These are phyloP conservation scores for Colletotrichum sp. DNA, from an alignment of 2,329 filamentous ascomycete species.

Conservation along the genomic window DNA sequence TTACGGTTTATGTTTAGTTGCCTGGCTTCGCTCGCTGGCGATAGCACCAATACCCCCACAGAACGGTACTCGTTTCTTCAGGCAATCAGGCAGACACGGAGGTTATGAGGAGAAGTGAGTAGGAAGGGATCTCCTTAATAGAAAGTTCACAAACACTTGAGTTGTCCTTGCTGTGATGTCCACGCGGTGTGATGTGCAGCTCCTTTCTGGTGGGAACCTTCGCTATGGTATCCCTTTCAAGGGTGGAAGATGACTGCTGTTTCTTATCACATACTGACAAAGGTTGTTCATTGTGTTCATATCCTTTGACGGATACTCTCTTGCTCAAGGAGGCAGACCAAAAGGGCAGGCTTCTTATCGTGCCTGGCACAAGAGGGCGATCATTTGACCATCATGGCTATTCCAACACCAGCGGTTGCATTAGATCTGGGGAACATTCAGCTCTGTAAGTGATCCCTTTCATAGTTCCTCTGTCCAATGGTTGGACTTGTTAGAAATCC, in stretches of 20 bases:
- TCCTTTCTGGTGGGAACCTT: neutral
- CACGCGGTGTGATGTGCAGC: neutral
- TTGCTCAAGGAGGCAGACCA: neutral
- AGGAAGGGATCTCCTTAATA: conserved; percentile 17
- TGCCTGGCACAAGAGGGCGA: neutral
- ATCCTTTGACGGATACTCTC: neutral
- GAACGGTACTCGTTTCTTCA: conserved; percentile 37
- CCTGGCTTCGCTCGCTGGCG: conserved; percentile 30
- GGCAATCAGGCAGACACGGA: conserved; percentile 29
- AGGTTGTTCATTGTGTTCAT: neutral
- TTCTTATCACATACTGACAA: neutral
- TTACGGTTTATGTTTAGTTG: conserved; percentile 43
- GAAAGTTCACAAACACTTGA: conserved; percentile 13
- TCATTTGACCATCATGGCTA: neutral
- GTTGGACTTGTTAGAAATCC: neutral
- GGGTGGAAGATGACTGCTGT: neutral
- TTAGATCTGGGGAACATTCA: neutral
- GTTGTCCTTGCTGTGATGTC: neutral
- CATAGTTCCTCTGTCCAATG: neutral
- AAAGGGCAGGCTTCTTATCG: neutral
- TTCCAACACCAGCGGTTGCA: neutral
- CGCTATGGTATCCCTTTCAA: neutral
- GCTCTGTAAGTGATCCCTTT: neutral
- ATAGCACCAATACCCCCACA: conserved; percentile 40
- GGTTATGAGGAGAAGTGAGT: conserved; percentile 12